Evolutionary conservation across 2,329 filamentous ascomycete species (phyloP).

Genomic region (Pestalotiopsis sp.): DNA sequence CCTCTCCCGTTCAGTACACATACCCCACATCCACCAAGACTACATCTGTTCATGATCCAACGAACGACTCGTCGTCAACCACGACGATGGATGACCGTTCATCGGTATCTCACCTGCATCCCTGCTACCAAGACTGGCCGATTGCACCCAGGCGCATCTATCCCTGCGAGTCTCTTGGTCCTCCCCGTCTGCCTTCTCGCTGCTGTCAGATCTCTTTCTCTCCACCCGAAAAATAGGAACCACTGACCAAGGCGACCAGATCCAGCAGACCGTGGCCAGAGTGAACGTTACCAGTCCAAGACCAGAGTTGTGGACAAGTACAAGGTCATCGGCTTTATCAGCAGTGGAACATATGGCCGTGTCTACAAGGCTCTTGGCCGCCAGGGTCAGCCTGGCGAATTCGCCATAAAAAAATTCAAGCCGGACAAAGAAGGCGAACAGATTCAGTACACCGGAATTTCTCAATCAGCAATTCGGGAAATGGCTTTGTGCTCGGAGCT

Average conservation of each 20-base stretch:
- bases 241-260: conserved; percentile 39
- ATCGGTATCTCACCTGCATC: neutral
- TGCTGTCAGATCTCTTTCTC: conserved; percentile 20
- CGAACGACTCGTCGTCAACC: neutral
- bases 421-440: conserved; percentile 97
- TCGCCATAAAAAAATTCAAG: conserved; percentile 99
- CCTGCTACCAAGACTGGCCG: conserved; percentile 12
- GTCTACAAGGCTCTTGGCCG: conserved; percentile 93
- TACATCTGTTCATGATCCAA: no score
- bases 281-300: conserved; percentile 66
- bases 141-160: conserved; percentile 16
- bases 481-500: conserved; percentile 97
- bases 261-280: conserved; percentile 49
- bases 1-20: neutral
- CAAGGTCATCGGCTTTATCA: conserved; percentile 97
- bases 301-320: conserved; percentile 91
- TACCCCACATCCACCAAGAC: neutral
- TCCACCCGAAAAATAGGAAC: neutral
- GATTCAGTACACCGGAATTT: conserved; percentile 94
- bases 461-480: conserved; percentile 93
- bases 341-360: conserved; percentile 94
- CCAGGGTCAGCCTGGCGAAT: conserved; percentile 75
- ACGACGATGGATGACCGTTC: neutral
- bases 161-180: conserved; percentile 14
- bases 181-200: conserved; percentile 11